Conservation (phyloP, 1,284 basidiomycete genomes). For the Malassezia slooffiae region DNA sequence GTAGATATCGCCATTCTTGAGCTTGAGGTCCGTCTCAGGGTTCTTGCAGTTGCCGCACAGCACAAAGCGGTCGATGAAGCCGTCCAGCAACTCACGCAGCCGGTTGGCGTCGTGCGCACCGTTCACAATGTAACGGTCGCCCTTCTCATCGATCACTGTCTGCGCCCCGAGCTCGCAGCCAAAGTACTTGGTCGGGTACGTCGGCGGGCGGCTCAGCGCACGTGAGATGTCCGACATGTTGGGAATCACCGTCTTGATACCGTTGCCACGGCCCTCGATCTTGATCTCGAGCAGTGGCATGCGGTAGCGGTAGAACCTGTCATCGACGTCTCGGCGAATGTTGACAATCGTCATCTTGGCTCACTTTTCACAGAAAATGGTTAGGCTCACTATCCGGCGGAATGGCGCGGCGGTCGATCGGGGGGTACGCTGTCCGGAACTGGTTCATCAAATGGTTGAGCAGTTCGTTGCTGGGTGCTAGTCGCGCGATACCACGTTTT, state of each 20-base stretch:
- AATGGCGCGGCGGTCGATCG: too few species aligned
- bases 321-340: slow-evolving; percentile 95
- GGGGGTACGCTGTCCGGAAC: too few species aligned
- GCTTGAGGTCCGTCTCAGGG: slow-evolving; percentile 90
- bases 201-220: slow-evolving; percentile 83
- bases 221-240: slow-evolving; percentile 98
- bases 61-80: slow-evolving; percentile 90
- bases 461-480: too few species aligned
- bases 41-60: slow-evolving; percentile 98
- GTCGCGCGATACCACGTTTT: too few species aligned
- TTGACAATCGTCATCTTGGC: slow-evolving; percentile 64
- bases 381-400: too few species aligned
- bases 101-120: slow-evolving; percentile 86
- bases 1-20: slow-evolving; percentile 72
- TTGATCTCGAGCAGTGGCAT: slow-evolving; percentile 94
- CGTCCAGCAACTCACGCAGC: slow-evolving; percentile 87
- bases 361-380: too few species aligned
- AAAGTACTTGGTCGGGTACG: slow-evolving; percentile 98
- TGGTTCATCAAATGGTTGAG: too few species aligned
- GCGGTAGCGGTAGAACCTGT: slow-evolving; percentile 53
- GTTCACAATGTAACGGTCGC: slow-evolving; percentile 96
- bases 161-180: slow-evolving; percentile 97
- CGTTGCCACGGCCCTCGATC: slow-evolving; percentile 98
- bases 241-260: slow-evolving; percentile 72
- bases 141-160: slow-evolving; percentile 89